Evolutionary conservation across 345 rosid species (phyloP), one percentile per base, ranked within the genome.

Genomic region (Litchi chinensis): DNA sequence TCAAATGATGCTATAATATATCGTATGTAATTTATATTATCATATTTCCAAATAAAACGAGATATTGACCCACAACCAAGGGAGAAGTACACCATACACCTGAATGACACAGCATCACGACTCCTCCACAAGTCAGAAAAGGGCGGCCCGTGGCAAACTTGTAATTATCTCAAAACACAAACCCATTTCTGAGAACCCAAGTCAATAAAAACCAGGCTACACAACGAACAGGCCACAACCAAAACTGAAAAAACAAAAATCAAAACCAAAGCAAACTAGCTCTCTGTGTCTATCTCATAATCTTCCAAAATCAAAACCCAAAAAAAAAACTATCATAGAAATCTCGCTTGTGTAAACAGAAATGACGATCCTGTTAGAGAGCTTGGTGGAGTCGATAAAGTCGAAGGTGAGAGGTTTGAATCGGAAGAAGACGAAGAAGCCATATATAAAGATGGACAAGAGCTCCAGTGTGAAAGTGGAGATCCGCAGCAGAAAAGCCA

Each of bases 381-480:
- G 79, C 78, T 79, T 96, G 82, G 87, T 96, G 87, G 86, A 94
- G 87, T 87, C 97, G 37, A 94, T 96, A 57, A 94, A 93, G 86
- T 92, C 98, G 21, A 96, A 96, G 90, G 95, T 96, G 28, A 76
- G 91, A 69, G 79, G 89, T 11, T 63, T 81, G 85, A 85, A 80
- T 77, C 77, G 89, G 80, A 87, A 86, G 78, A 89, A 87, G 84
- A 76, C 74, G 71, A 81, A 84, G 83, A 93, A 94, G 77, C 87
- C 97, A 11, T 97, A 97, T 86, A 76, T 90, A 21, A 94, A 91
- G 78, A 93, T 96, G 95, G 97, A 90, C 79, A 95, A 94, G 83
- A 94, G 97, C 85, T 81, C 97, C 0, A 96, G 99, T 71, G 98
- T 94, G n/a, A 92, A 82, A 83, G 98, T 94, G 1, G 97, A 94